These are phyloP conservation scores for Candida suzukii DNA, from an alignment of 805 yeast genomes.

Conservation along the genomic window DNA sequence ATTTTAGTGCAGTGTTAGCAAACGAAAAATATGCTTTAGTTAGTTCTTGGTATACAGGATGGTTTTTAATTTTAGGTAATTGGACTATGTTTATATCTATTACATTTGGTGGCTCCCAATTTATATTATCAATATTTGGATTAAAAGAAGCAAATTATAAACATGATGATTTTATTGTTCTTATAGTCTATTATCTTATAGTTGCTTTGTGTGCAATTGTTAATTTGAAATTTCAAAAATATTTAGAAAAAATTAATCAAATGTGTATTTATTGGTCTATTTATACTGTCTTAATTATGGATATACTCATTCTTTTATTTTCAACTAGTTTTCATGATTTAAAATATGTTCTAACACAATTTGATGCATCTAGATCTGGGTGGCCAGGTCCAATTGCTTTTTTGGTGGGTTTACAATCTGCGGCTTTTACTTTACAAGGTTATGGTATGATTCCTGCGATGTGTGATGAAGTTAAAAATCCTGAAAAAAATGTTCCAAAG, in stretches of 20 bases:
- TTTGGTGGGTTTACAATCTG: conserved; percentile 69
- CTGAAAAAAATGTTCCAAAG: conserved; percentile 68
- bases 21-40: conserved; percentile 47
- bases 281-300: conserved; percentile 63
- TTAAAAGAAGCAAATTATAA: conserved; percentile 52
- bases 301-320: conserved; percentile 51
- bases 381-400: conserved; percentile 70
- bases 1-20: conserved; percentile 67
- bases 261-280: conserved; percentile 72
- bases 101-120: conserved; percentile 70
- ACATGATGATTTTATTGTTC: conserved; percentile 48
- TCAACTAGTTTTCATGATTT: conserved; percentile 53
- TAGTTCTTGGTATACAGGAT: conserved; percentile 73
- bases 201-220: conserved; percentile 55
- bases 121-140: conserved; percentile 60
- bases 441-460: conserved; percentile 77
- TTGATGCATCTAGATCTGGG: conserved; percentile 69
- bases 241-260: conserved; percentile 57
- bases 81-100: conserved; percentile 73
- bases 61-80: conserved; percentile 67
- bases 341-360: conserved; percentile 52
- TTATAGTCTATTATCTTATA: conserved; percentile 48
- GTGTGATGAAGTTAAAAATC: conserved; percentile 73
- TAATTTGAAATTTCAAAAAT: conserved; percentile 52
- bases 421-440: conserved; percentile 75